phyloP scores from a whole-genome alignment of 2,329 filamentous ascomycete genomes.

The Epichloe baconii region DNA sequence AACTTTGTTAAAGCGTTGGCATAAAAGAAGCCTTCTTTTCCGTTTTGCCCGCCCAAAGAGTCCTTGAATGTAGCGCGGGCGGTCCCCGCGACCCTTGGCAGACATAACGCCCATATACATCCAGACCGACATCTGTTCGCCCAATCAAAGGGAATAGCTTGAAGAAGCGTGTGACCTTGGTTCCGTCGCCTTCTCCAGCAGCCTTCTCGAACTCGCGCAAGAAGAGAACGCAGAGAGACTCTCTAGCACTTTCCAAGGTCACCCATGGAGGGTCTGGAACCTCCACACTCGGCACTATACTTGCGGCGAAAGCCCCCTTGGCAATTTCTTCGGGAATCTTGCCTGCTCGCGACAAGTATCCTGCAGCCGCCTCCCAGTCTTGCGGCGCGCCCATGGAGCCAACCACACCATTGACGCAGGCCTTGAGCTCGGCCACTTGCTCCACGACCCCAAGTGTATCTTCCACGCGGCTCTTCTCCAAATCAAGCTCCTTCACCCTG shows the following conservation, averaged over 20 bases:
- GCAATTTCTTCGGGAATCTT: slow-evolving; percentile 71
- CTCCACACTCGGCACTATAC: slow-evolving; percentile 89
- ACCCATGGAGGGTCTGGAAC: slow-evolving; percentile 82
- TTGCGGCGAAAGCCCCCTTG: slow-evolving; percentile 73
- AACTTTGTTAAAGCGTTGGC: slow-evolving; percentile 79
- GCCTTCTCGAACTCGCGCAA: slow-evolving; percentile 91
- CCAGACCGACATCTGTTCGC: slow-evolving; percentile 73
- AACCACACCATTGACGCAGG: slow-evolving; percentile 85
- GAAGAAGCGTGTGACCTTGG: slow-evolving; percentile 90
- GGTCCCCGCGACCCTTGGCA: slow-evolving; percentile 79
- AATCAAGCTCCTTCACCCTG: slow-evolving; percentile 75
- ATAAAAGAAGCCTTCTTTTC: slow-evolving; percentile 77
- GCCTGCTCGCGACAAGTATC: slow-evolving; percentile 71
- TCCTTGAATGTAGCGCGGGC: slow-evolving; percentile 72
- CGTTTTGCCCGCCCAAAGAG: slow-evolving; percentile 31
- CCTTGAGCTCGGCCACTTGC: slow-evolving; percentile 92
- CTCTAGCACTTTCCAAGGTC: slow-evolving; percentile 75
- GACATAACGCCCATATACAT: slow-evolving; percentile 92
- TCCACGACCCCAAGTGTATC: slow-evolving; percentile 85
- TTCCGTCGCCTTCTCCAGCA: slow-evolving; percentile 71
- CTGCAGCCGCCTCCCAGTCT: slow-evolving; percentile 95
- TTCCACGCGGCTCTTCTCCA: slow-evolving; percentile 84
- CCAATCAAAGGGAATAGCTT: slow-evolving; percentile 94
- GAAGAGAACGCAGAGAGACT: slow-evolving; percentile 83
- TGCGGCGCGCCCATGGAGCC: slow-evolving; percentile 96